These are phyloP conservation scores for Laguncularia racemosa DNA, from an alignment of 345 rosid genomes.

Conservation along the genomic window DNA sequence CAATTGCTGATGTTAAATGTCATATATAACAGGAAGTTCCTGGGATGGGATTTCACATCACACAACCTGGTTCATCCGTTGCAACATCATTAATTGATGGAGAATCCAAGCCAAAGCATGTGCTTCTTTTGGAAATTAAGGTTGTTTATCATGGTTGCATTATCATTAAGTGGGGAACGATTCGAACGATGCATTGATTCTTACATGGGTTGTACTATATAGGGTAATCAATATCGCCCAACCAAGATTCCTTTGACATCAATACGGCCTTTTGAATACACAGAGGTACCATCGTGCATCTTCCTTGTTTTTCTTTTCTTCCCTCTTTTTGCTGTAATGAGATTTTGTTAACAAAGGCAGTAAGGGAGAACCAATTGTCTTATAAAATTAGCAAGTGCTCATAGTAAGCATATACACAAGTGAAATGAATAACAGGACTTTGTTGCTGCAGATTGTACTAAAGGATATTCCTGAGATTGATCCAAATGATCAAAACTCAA, in stretches of 20 bases:
- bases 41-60: slow-evolving; percentile 98
- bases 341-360: not conserved
- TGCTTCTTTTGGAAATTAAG: slow-evolving; percentile 96
- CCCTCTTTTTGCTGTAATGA: not conserved
- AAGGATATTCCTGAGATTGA: slow-evolving; percentile 85
- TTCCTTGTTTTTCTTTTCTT: slow-evolving; percentile 6
- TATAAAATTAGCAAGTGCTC: too few relatives aligned
- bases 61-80: slow-evolving; percentile 99
- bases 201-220: slow-evolving; percentile 14
- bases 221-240: slow-evolving; percentile 99
- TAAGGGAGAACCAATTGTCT: too few relatives aligned
- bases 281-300: slow-evolving; percentile 44
- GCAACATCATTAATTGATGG: slow-evolving; percentile 98
- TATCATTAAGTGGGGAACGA: slow-evolving; percentile 1
- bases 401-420: too few relatives aligned
- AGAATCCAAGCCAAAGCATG: slow-evolving; percentile 97
- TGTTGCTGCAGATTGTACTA: slow-evolving; percentile 56
- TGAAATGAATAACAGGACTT: slow-evolving; percentile 16
- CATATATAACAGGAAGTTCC: slow-evolving; percentile 70
- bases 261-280: slow-evolving; percentile 89
- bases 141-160: slow-evolving; percentile 12
- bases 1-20: slow-evolving; percentile 28
- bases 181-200: not conserved
- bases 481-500: slow-evolving; percentile 89
- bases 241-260: slow-evolving; percentile 92